phyloP scores from a whole-genome alignment of 345 rosid genomes.

The Cardamine chenopodiifolia region DNA sequence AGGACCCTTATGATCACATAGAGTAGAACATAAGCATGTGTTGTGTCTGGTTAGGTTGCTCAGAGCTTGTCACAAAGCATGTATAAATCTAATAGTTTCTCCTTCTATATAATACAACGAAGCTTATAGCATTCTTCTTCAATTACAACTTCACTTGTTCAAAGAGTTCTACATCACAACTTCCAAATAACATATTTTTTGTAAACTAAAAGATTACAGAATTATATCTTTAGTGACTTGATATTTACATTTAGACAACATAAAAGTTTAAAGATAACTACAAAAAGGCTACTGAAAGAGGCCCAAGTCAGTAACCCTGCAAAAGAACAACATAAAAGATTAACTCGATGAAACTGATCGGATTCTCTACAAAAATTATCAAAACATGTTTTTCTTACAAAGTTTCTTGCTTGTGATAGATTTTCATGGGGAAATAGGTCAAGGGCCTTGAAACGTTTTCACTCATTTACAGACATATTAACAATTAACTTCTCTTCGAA shows the following conservation, averaged over 20 bases:
- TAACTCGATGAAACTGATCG: neutral
- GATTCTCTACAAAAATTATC: neutral
- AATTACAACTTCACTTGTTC: neutral
- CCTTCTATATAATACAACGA: constrained; percentile 19
- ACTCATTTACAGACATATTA: too few species aligned
- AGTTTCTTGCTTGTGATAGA: neutral
- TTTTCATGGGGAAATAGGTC: neutral
- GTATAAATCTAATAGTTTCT: too few species aligned
- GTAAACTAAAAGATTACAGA: neutral
- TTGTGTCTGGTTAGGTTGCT: neutral
- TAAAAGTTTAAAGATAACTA: too few species aligned
- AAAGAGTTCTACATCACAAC: neutral
- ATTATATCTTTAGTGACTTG: too few species aligned
- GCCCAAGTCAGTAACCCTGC: too few species aligned
- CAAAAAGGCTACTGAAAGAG: too few species aligned
- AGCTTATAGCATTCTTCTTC: constrained; percentile 12
- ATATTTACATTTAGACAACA: too few species aligned
- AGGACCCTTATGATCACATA: neutral
- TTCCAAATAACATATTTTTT: neutral
- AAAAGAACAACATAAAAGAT: neutral
- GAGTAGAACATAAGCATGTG: constrained; percentile 11
- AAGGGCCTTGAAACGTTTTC: neutral
- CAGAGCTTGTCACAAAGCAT: too few species aligned
- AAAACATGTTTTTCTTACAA: neutral
- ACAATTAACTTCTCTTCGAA: too few species aligned